phyloP scores from a whole-genome alignment of 331 rosid genomes.

The Pyrus hybrid region DNA sequence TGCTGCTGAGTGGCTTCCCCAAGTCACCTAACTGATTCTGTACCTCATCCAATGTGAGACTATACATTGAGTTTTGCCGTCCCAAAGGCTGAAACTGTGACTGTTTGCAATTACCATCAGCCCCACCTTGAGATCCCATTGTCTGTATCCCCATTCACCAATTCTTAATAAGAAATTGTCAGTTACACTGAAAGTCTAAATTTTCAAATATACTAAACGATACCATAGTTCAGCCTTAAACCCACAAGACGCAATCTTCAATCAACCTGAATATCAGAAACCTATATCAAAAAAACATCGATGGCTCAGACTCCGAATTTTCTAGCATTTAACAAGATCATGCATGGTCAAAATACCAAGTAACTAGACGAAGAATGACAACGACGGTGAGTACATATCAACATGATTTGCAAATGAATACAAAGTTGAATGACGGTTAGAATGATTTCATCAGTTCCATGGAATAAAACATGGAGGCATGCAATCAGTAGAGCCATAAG shows the following conservation, averaged over 20 bases:
- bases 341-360: not conserved
- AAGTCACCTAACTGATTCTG: constrained; percentile 85
- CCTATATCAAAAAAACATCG: not conserved
- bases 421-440: not conserved
- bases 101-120: constrained; percentile 54
- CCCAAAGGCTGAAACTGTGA: constrained; percentile 45
- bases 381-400: not conserved
- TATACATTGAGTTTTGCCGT: constrained; percentile 66
- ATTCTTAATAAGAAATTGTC: not conserved
- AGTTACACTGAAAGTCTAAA: constrained; percentile 8
- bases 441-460: not conserved
- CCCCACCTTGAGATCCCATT: constrained; percentile 80
- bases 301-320: not conserved
- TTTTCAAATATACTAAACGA: not conserved
- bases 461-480: not conserved
- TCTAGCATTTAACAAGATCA: not conserved
- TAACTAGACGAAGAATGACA: not conserved
- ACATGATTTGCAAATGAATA: not conserved
- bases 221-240: constrained; percentile 19
- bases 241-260: not conserved
- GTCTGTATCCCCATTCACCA: constrained; percentile 47
- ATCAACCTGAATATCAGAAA: not conserved
- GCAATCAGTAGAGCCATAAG: not conserved
- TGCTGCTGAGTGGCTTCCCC: constrained; percentile 82
- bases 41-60: constrained; percentile 84